Evolutionary conservation across 805 yeast genomes (phyloP), one percentile per base, ranked within the genome.

Genomic region (Torulaspora delbrueckii): DNA sequence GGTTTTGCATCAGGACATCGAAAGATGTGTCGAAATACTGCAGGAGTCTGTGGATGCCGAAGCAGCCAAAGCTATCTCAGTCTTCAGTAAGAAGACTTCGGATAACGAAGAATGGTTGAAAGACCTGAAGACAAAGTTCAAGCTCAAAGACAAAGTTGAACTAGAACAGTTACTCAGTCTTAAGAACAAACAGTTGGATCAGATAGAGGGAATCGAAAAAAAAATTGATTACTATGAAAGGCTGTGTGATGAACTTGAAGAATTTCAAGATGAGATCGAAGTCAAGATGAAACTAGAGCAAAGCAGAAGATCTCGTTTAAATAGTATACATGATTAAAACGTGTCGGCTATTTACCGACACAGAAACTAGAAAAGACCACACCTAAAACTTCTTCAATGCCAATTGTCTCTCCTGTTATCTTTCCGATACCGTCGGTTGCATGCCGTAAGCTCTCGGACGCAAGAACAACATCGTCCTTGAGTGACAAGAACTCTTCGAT

Each of bases 361-460:
- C 99, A 93, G 62, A 93, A 93, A 50, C 81, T 84, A 2, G 96
- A 82, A 60, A 93, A 93, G 0, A 93, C 93, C 1, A 86, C 91
- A 0, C 93, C 96, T 4, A 93, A 69, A 0, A 93, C 81, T 59
- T 93, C 98, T 55, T 93, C 97, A 0, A 90, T 75, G 0, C 95
- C 96, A 10, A 91, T 79, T 0, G 87, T 77, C 32, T 86, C 85
- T 1, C 98, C 99, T 0, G 97, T 90, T 22, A 93, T 85, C 58
- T 82, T 86, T 0, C 97, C 97, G 31, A 93, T 84, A 0, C 96
- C 96, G 10, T 84, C 88, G 14, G 84, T 80, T 0, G 96, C 81
- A 40, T 75, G 75, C 40, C 76, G 75, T 32, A 93, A 70, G 45
- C 84, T 82, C 48, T 91, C 96, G 0, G 86, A 70, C 0, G 96